Evolutionary conservation across 1,284 basidiomycete genomes (phyloP).

Genomic region (Ceratobasidium sp.): DNA sequence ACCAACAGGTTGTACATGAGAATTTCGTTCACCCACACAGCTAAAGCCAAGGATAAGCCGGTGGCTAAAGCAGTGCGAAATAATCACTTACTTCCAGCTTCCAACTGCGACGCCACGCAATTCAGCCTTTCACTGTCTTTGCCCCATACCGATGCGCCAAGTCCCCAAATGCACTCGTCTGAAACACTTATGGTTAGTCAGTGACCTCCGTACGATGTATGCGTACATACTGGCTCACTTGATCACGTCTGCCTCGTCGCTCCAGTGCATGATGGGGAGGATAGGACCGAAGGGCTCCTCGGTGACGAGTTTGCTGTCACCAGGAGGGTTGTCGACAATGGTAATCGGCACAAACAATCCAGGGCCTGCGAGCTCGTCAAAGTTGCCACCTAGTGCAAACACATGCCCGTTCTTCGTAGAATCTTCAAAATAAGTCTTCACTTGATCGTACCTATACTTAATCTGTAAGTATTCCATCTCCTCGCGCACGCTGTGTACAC

Average conservation of each 20-base stretch:
- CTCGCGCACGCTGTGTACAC: background rate
- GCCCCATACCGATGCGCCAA: constrained; percentile 36
- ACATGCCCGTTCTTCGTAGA: constrained; percentile 31
- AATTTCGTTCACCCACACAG: constrained; percentile 44
- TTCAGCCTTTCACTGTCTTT: constrained; percentile 21
- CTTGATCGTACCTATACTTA: constrained; percentile 16
- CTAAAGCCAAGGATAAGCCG: background rate
- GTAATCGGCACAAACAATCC: constrained; percentile 38
- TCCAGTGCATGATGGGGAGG: constrained; percentile 36
- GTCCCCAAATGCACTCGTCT: constrained; percentile 30
- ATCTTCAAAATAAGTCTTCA: constrained; percentile 34
- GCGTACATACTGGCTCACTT: constrained; percentile 17
- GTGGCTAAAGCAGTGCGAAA: background rate
- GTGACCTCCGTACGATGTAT: background rate
- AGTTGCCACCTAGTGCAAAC: constrained; percentile 38
- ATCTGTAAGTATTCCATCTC: background rate
- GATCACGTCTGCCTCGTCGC: constrained; percentile 39
- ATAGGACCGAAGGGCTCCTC: constrained; percentile 43
- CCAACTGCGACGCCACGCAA: constrained; percentile 13
- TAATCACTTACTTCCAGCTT: constrained; percentile 39
- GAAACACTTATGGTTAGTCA: background rate
- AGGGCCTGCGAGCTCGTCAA: constrained; percentile 22
- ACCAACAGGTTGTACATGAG: constrained; percentile 33
- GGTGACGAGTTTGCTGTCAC: constrained; percentile 36
- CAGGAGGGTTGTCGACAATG: constrained; percentile 40